These are phyloP conservation scores for Nicotiana attenuata DNA, from an alignment of 257 asterid genomes.

Conservation along the genomic window DNA sequence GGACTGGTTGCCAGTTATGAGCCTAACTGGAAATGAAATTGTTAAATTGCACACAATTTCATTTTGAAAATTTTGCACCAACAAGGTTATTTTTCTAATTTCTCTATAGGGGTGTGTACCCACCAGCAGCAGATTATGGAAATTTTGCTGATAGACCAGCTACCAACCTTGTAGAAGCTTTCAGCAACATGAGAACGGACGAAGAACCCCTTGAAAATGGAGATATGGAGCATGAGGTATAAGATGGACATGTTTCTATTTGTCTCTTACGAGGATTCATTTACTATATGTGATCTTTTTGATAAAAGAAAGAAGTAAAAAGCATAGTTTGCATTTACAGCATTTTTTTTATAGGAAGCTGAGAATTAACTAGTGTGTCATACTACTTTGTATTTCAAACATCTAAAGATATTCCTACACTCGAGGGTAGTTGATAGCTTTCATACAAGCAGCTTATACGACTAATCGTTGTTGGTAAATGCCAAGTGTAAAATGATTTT, in stretches of 20 bases:
- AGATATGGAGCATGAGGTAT: conserved; percentile 70
- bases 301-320: neutral
- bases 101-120: conserved; percentile 53
- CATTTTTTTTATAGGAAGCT: neutral
- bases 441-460: neutral
- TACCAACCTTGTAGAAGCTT: conserved; percentile 69
- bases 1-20: neutral
- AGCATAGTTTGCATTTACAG: neutral
- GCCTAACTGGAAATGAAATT: neutral
- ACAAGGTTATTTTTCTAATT: conserved; percentile 18
- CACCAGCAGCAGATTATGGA: conserved; percentile 63
- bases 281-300: neutral
- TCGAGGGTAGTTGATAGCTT: neutral
- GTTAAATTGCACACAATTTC: neutral
- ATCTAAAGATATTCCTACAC: neutral
- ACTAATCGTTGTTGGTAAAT: neutral
- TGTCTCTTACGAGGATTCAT: conserved; percentile 1
- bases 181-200: conserved; percentile 65
- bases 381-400: neutral
- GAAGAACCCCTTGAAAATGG: conserved; percentile 82
- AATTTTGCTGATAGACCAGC: conserved; percentile 63
- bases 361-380: neutral
- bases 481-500: conserved; percentile 11
- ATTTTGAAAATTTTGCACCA: neutral
- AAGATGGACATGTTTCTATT: conserved; percentile 7